Base-by-base conservation (phyloP, 768 basidiomycete genomes). In the Suillus subalutaceus region DNA sequence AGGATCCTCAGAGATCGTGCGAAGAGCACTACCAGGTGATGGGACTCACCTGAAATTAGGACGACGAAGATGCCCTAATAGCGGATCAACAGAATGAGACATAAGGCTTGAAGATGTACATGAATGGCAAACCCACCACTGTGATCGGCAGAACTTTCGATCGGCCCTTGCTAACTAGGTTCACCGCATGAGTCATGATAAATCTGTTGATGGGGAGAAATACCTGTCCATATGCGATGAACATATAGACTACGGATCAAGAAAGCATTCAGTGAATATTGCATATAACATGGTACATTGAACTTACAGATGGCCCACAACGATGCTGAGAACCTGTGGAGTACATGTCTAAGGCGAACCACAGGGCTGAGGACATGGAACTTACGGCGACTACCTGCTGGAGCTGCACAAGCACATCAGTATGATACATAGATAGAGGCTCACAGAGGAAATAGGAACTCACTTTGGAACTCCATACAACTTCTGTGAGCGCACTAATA, bases 381-480 rank as follows among this genome's bases (percentile, higher is more conserved):
- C 56, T 38, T n/a, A 58, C 56, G 15, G 15, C n/a, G n/a, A 38
- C n/a, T 20, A 58, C n/a, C 1, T 3, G 2, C 8, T 58, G 56
- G 23, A 58, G 37, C 56, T 58, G n/a, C 13, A 38, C n/a, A 13
- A 38, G 12, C n/a, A 32, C 20, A 35, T 35, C 35, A 38, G n/a
- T 15, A 23, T 23, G 20, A 23, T n/a, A 16, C 41, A 41, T 41
- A 40, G 35, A 5, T n/a, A 57, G 56, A 38, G 41, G 41, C 41
- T 38, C 7, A 8, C 1, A n/a, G 37, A 16, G 4, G 13, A 58
- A 38, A n/a, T 6, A 38, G 15, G 4, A 13, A 48, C 62, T 52
- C 16, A 56, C 62, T 38, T 63, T 48, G 32, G 64, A 41, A n/a
- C 43, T 30, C 80, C 79, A 79, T 32, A 72, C 77, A 4, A 79